A percentile compares a stretch with the other conserved stretches of the same genome.
These are phyloP conservation scores for Carex littledalei DNA, from an alignment of 176 grass and related monocot species.

Conservation along the genomic window DNA sequence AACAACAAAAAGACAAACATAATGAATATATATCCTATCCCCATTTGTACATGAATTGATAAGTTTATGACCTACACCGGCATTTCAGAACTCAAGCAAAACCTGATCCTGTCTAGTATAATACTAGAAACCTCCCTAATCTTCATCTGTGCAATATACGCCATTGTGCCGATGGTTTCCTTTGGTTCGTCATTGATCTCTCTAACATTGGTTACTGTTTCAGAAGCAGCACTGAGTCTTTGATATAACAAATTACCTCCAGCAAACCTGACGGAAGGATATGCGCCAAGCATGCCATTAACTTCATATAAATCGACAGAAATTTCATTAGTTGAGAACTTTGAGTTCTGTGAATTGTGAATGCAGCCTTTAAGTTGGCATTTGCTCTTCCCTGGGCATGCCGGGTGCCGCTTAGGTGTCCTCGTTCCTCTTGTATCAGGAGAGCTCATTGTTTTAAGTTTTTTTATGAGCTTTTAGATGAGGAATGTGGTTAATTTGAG, in stretches of 20 bases:
- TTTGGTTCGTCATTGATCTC: not conserved
- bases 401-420: not conserved
- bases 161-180: not conserved
- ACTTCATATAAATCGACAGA: too few species aligned
- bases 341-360: not conserved
- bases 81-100: not conserved
- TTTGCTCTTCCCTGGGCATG: not conserved
- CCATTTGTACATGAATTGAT: not conserved
- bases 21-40: not conserved
- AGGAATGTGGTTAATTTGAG: not conserved
- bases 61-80: not conserved
- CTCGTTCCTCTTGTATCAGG: not conserved
- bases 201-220: not conserved
- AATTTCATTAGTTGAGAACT: not conserved
- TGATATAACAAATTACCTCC: not conserved
- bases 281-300: not conserved
- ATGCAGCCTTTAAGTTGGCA: not conserved
- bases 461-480: not conserved
- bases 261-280: not conserved
- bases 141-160: not conserved
- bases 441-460: not conserved
- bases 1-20: not conserved
- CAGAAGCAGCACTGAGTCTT: not conserved
- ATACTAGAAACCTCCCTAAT: not conserved
- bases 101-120: not conserved